phyloP scores from a whole-genome alignment of 768 basidiomycete genomes.

The Gloeopeniophorella convolvens region DNA sequence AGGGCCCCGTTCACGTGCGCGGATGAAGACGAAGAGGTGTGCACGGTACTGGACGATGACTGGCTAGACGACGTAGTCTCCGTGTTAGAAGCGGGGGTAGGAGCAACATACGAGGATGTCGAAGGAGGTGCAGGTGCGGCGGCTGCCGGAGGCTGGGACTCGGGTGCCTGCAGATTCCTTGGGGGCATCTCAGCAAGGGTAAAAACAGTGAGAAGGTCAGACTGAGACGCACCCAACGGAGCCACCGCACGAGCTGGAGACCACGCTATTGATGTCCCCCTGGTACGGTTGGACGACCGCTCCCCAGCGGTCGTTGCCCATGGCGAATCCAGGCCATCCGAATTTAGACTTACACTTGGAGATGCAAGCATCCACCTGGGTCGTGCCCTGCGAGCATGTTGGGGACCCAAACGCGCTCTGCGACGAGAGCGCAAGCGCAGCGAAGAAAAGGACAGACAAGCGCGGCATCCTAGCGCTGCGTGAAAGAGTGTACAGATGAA shows the following conservation, averaged over 20 bases:
- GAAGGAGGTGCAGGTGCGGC: neutral
- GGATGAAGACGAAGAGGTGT: neutral
- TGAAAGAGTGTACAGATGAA: conserved; percentile 20
- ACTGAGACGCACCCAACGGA: conserved; percentile 12
- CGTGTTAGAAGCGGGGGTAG: neutral
- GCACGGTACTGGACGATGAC: neutral
- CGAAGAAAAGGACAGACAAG: conserved; percentile 26
- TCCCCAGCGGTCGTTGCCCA: conserved; percentile 54
- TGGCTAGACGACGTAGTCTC: neutral
- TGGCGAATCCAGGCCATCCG: conserved; percentile 35
- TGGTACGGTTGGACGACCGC: conserved; percentile 36
- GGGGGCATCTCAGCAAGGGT: neutral
- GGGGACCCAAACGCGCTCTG: conserved; percentile 13
- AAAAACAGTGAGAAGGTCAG: neutral
- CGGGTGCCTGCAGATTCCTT: neutral
- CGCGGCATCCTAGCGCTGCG: conserved; percentile 20
- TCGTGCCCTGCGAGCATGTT: neutral
- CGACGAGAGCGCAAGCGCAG: conserved; percentile 18
- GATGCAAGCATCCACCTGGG: conserved; percentile 3
- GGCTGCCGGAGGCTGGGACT: neutral
- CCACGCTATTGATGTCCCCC: conserved; percentile 31
- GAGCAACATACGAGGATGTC: neutral
- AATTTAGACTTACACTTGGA: conserved; percentile 13
- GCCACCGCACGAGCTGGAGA: conserved; percentile 41
- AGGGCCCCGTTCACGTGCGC: neutral